phyloP scores from a whole-genome alignment of 345 rosid species.

The Ceriops decandra region DNA sequence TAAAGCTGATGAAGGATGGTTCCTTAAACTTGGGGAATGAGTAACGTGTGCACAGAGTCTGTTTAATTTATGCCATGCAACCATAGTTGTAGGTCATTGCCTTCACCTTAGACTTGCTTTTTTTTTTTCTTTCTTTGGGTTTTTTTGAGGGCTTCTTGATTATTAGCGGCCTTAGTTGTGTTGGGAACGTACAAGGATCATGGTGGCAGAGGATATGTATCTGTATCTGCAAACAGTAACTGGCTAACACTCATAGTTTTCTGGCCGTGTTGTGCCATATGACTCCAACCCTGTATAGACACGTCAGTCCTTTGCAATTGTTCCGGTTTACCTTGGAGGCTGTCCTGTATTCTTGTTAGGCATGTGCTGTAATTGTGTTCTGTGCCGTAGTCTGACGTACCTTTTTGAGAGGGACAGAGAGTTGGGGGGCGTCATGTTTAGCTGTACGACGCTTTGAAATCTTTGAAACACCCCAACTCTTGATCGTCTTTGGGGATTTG shows the following conservation, averaged over 20 bases:
- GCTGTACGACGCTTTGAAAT: background rate
- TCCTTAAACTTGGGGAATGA: constrained; percentile 82
- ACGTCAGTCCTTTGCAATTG: constrained; percentile 23
- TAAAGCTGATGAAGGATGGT: constrained; percentile 95
- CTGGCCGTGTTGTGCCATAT: background rate
- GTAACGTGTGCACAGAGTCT: constrained; percentile 25
- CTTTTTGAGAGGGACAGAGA: background rate
- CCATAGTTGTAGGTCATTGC: constrained; percentile 23
- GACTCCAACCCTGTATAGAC: constrained; percentile 20
- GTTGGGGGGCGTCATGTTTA: background rate
- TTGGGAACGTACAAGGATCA: constrained; percentile 22
- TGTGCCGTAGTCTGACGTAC: background rate
- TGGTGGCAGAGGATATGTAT: constrained; percentile 5
- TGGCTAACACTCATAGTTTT: constrained; percentile 23
- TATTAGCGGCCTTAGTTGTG: constrained; percentile 11
- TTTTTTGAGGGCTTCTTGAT: constrained; percentile 18
- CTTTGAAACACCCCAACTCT: too few relatives aligned
- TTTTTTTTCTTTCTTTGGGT: constrained; percentile 26
- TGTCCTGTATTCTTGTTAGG: constrained; percentile 27
- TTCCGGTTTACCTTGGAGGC: constrained; percentile 23
- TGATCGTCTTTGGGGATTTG: too few relatives aligned
- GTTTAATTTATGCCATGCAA: constrained; percentile 17
- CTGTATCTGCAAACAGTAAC: constrained; percentile 26
- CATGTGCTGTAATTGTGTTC: constrained; percentile 1
- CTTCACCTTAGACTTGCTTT: constrained; percentile 28